phyloP scores from a whole-genome alignment of 2,329 filamentous ascomycete genomes.

The Alternaria consortialis region DNA sequence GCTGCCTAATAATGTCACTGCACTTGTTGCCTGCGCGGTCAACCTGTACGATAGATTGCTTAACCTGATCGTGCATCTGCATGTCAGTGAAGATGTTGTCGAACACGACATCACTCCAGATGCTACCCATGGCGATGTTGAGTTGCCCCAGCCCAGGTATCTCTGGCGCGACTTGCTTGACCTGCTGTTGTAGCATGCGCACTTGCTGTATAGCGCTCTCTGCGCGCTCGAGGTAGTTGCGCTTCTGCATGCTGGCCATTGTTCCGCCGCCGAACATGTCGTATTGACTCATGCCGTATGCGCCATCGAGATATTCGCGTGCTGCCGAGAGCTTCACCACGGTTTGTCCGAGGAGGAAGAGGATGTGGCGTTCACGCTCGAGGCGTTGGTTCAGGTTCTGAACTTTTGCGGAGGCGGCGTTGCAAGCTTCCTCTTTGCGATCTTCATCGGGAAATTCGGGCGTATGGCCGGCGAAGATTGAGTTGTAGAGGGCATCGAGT shows the following conservation, averaged over 20 bases:
- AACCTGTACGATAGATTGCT: slow-evolving; percentile 52
- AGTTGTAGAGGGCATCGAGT: slow-evolving; percentile 42
- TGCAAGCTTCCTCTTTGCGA: slow-evolving; percentile 34
- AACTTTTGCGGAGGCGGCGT: slow-evolving; percentile 20
- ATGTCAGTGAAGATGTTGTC: slow-evolving; percentile 65
- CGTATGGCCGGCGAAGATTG: slow-evolving; percentile 44
- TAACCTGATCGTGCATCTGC: slow-evolving; percentile 63
- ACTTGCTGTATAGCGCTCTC: slow-evolving; percentile 57
- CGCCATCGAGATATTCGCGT: slow-evolving; percentile 30
- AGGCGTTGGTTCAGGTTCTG: slow-evolving; percentile 27
- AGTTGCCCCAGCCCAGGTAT: slow-evolving; percentile 53
- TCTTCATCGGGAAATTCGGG: slow-evolving; percentile 48
- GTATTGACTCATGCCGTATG: slow-evolving; percentile 40
- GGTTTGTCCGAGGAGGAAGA: slow-evolving; percentile 38
- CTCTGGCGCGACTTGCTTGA: slow-evolving; percentile 52
- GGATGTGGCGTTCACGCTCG: slow-evolving; percentile 36
- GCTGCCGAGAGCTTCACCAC: slow-evolving; percentile 33
- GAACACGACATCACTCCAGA: slow-evolving; percentile 64
- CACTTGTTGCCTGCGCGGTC: slow-evolving; percentile 28
- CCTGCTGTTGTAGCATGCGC: slow-evolving; percentile 49
- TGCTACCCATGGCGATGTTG: slow-evolving; percentile 56
- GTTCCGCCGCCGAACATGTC: slow-evolving; percentile 63
- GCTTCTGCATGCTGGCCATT: slow-evolving; percentile 63
- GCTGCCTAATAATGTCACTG: slow-evolving; percentile 48
- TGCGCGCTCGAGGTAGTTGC: slow-evolving; percentile 60